Conservation (phyloP, 2,329 filamentous ascomycete species). For the Apiospora phragmitis region DNA sequence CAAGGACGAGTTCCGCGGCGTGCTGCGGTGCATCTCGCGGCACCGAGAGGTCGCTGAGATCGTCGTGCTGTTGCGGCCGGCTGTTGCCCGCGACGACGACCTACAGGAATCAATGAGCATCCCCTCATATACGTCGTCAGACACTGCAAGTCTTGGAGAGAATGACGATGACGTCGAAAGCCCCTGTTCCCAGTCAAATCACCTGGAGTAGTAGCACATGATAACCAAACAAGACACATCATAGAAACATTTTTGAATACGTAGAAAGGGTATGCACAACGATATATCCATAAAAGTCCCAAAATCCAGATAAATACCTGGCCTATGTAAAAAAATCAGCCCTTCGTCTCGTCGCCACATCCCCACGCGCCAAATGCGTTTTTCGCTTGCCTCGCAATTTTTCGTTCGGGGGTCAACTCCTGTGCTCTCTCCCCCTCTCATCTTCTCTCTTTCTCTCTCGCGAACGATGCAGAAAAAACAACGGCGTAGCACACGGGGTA, state of each 20-base stretch:
- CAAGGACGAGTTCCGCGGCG: not conserved
- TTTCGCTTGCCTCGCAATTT: not conserved
- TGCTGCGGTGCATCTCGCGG: not conserved
- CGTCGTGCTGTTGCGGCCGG: not conserved
- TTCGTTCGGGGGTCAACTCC: not conserved
- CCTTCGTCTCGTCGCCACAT: not conserved
- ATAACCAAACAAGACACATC: not conserved
- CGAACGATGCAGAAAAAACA: conserved; percentile 6
- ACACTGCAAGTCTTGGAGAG: not conserved
- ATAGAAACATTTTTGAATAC: conserved; percentile 1
- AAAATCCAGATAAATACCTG: not conserved
- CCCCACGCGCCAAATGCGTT: not conserved
- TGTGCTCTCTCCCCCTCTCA: not conserved
- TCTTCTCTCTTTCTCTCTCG: not conserved
- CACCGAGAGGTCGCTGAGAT: not conserved
- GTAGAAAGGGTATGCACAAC: conserved; percentile 9
- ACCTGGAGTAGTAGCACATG: not conserved
- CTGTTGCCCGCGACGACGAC: not conserved
- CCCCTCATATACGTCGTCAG: not conserved
- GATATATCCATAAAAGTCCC: conserved; percentile 8
- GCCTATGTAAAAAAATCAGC: conserved; percentile 7
- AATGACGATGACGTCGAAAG: not conserved
- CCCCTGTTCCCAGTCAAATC: not conserved
- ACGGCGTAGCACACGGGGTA: not conserved
- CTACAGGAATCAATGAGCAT: too few relatives aligned